Percentiles rank a stretch among this genome's conserved stretches.
These are phyloP conservation scores for Cryptosporidium ryanae DNA, from an alignment of 169 alveolate genomes.

Conservation along the genomic window DNA sequence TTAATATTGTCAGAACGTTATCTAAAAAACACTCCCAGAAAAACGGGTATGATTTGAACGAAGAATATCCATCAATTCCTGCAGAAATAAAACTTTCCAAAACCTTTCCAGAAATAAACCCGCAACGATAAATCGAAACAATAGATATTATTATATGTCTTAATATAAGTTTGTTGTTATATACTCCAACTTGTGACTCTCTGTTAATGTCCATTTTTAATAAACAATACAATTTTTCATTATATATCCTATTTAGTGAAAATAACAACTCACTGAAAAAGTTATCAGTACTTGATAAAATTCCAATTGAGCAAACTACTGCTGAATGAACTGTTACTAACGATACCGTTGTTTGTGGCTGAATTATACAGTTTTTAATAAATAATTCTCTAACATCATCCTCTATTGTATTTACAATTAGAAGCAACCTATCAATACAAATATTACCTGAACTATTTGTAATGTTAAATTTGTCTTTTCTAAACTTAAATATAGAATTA, in stretches of 20 bases:
- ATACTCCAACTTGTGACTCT: slow-evolving; percentile 6
- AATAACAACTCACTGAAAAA: slow-evolving; percentile 2
- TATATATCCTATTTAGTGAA: slow-evolving; percentile 22
- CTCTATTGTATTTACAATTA: slow-evolving; percentile 36
- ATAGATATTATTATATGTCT: slow-evolving; percentile 24
- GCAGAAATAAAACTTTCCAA: slow-evolving; percentile 2
- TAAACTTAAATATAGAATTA: background rate
- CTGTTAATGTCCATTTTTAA: background rate
- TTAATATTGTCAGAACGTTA: slow-evolving; percentile 35
- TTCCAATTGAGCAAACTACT: slow-evolving; percentile 50
- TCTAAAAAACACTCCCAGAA: slow-evolving; percentile 71
- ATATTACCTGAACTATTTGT: background rate
- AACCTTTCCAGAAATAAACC: slow-evolving; percentile 22
- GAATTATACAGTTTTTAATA: slow-evolving; percentile 43
- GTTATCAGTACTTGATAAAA: background rate
- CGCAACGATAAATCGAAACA: slow-evolving; percentile 47
- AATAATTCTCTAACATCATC: slow-evolving; percentile 11
- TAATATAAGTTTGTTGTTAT: slow-evolving; percentile 22
- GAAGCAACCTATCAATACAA: slow-evolving; percentile 7
- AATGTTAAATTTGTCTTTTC: background rate
- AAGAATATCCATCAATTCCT: slow-evolving; percentile 20
- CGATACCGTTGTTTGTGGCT: slow-evolving; percentile 21
- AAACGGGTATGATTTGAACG: background rate
- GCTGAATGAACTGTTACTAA: slow-evolving; percentile 55
- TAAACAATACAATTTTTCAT: slow-evolving; percentile 8